A percentile compares a stretch with the other conserved stretches of the same genome.
phyloP scores from a whole-genome alignment of 2,329 filamentous ascomycete genomes.

The Onygena corvina region DNA sequence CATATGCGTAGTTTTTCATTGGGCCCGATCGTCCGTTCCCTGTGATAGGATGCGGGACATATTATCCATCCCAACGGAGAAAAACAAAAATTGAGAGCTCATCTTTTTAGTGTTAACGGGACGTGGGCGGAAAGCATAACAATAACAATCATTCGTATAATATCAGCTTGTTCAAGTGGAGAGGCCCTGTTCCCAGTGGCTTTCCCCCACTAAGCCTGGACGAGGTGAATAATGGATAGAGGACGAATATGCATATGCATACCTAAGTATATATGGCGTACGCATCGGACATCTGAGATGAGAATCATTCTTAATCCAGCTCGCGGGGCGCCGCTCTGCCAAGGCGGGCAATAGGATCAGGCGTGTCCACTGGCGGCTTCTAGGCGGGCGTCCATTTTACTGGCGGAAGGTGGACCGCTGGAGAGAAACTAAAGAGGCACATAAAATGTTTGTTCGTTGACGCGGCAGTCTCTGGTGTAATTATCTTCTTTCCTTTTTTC shows the following conservation, averaged over 20 bases:
- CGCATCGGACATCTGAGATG: slow-evolving; percentile 1
- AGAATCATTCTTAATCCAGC: neutral
- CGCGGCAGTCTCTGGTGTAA: neutral
- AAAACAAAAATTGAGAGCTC: slow-evolving; percentile 6
- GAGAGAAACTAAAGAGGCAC: neutral
- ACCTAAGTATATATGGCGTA: too few species aligned
- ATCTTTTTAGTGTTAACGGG: slow-evolving; percentile 1
- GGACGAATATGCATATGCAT: neutral
- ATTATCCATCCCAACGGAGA: neutral
- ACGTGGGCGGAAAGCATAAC: neutral
- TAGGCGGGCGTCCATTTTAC: neutral
- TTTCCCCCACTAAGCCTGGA: too few species aligned
- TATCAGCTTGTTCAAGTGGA: too few species aligned
- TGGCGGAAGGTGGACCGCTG: neutral
- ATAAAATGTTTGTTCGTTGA: neutral
- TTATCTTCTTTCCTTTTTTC: neutral
- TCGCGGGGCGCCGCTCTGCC: neutral
- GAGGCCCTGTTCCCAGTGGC: neutral
- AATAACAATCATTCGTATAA: neutral
- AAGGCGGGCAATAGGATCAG: slow-evolving; percentile 5
- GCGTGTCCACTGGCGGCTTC: slow-evolving; percentile 3
- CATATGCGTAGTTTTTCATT: neutral
- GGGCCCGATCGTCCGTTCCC: neutral
- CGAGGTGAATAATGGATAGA: too few species aligned
- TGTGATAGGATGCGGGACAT: neutral